Conservation (phyloP, 306 rosid genomes). For the Leucaena leucocephala region DNA sequence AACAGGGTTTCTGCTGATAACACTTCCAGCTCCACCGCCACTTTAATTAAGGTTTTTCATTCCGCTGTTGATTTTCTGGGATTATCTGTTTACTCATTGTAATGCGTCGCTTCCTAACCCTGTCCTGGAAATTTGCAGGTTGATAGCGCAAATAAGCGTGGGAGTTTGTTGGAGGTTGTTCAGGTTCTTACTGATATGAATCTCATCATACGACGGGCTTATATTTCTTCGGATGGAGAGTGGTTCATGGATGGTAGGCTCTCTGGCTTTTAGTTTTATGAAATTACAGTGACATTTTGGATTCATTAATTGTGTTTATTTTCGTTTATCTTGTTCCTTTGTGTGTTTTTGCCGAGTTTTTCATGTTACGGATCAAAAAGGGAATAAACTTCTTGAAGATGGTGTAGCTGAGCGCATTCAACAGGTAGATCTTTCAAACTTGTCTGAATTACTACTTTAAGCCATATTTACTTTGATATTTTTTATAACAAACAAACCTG, state of each 20-base stretch:
- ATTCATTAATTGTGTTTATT: not conserved
- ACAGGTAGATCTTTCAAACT: conserved; percentile 66
- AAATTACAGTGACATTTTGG: not conserved
- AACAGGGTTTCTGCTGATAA: conserved; percentile 90
- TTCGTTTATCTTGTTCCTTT: conserved; percentile 7
- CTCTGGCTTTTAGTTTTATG: conserved; percentile 26
- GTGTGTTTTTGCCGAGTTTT: conserved; percentile 56
- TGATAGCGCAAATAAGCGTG: conserved; percentile 91
- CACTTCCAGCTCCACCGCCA: conserved; percentile 62
- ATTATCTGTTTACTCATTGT: conserved; percentile 23
- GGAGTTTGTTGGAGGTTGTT: conserved; percentile 90
- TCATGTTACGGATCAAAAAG: conserved; percentile 87
- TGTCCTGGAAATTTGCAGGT: conserved; percentile 52
- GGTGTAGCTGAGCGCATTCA: conserved; percentile 87
- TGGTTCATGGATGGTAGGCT: conserved; percentile 98
- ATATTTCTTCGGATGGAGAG: conserved; percentile 95
- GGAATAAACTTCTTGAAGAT: conserved; percentile 71
- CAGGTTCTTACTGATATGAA: conserved; percentile 91
- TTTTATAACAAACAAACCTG: not conserved
- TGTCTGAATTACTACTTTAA: conserved; percentile 11
- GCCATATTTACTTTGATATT: conserved; percentile 3
- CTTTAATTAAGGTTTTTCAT: conserved; percentile 75
- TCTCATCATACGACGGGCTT: conserved; percentile 81
- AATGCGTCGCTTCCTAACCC: conserved; percentile 23
- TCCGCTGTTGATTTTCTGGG: not conserved